Evolutionary conservation across 805 yeast species (phyloP), one percentile per base, ranked within the genome.

Genomic region (Saturnispora mendoncae): DNA sequence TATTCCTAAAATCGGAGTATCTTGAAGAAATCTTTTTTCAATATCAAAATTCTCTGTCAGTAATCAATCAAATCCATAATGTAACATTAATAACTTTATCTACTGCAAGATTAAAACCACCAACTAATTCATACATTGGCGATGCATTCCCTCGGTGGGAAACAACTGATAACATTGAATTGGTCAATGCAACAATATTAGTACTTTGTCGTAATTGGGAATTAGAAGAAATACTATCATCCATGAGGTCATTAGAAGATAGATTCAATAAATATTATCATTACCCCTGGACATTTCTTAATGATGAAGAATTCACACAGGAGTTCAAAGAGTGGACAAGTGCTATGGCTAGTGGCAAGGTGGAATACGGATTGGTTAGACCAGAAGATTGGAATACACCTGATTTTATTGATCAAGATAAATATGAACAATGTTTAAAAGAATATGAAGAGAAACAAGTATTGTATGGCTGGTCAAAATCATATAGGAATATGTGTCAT

Each of bases 401-500:
- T 0, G 62, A 57, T 2, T 72, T 74, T 65, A 80, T 90, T 47
- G 80, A 90, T 56, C 60, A 69, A 47, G 73, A 74, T 5, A 65
- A 51, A 31, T 72, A 76, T 54, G 66, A 72, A 18, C 66, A 68
- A 46, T 61, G 69, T 25, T 51, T 80, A 45, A 58, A 62, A 13
- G 57, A 71, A 1, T 63, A 72, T 66, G 60, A 57, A 14, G 65
- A 66, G 13, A 57, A 67, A 9, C 67, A 69, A 3, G 74, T 83
- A 6, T 61, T 81, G 1, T 83, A 83, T 56, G 90, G 86, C 1
- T 71, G 64, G 24, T 74, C 83, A 1, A 58, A 65, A 48, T 76
- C 85, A 1, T 83, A 83, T 55, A 74, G 97, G 56, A 88, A 90
- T 60, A 92, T 92, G 97, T 92, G 97, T 61, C 72, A 95, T 29